Conservation (phyloP, 1,139 yeast genomes). For the Yamadazyma jaroonii region DNA sequence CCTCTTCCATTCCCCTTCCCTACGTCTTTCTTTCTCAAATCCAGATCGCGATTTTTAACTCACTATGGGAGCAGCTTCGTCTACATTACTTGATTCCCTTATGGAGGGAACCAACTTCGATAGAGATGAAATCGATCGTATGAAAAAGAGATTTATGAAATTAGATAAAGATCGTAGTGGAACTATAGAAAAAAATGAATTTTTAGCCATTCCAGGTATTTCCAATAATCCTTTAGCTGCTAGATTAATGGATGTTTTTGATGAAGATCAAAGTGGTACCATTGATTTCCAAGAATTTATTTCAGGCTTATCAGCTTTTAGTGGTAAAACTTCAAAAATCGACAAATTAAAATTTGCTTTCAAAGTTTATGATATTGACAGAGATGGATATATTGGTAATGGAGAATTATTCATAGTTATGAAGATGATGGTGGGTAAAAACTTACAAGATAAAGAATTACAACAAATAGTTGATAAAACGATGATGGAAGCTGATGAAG, state of each 20-base stretch:
- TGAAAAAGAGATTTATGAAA: slow-evolving; percentile 92
- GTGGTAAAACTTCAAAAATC: slow-evolving; percentile 79
- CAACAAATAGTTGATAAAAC: slow-evolving; percentile 97
- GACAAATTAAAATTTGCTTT: slow-evolving; percentile 90
- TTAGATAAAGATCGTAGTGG: slow-evolving; percentile 92
- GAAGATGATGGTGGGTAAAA: slow-evolving; percentile 96
- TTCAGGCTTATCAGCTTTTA: slow-evolving; percentile 83
- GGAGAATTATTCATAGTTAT: slow-evolving; percentile 92
- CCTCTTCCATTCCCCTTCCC: too few species aligned
- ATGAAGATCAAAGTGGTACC: slow-evolving; percentile 88
- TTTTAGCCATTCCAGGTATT: slow-evolving; percentile 89
- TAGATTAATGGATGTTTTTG: slow-evolving; percentile 91
- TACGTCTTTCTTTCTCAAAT: too few species aligned
- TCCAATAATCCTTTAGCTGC: slow-evolving; percentile 86
- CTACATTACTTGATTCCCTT: slow-evolving; percentile 63
- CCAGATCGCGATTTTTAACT: background rate
- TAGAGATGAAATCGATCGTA: slow-evolving; percentile 85
- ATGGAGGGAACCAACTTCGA: slow-evolving; percentile 83
- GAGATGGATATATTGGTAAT: slow-evolving; percentile 91
- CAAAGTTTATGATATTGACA: slow-evolving; percentile 90
- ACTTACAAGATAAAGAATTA: slow-evolving; percentile 78
- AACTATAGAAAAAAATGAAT: slow-evolving; percentile 86
- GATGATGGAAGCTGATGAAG: slow-evolving; percentile 89
- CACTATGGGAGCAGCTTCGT: slow-evolving; percentile 65
- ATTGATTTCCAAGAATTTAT: slow-evolving; percentile 96